phyloP scores from a whole-genome alignment of 1,284 basidiomycete genomes.

The Wallemia mellicola region DNA sequence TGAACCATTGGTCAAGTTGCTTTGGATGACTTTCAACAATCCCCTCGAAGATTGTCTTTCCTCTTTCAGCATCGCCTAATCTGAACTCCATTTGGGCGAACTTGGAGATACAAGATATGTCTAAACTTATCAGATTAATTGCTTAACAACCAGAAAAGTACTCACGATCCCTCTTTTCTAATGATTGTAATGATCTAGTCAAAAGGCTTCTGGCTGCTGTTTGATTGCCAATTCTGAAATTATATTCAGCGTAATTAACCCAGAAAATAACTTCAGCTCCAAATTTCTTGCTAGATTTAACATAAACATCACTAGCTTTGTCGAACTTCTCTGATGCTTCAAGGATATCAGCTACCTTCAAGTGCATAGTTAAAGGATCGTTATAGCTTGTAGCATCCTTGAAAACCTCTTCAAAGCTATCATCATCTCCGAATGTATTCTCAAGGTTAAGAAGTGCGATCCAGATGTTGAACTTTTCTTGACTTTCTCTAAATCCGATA shows the following conservation, averaged over 20 bases:
- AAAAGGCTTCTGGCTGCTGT: slow-evolving; percentile 47
- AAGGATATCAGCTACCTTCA: slow-evolving; percentile 56
- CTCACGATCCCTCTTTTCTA: slow-evolving; percentile 85
- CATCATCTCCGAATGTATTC: slow-evolving; percentile 66
- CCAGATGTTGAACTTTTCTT: slow-evolving; percentile 92
- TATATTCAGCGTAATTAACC: slow-evolving; percentile 52
- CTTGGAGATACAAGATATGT: slow-evolving; percentile 74
- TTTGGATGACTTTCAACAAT: slow-evolving; percentile 81
- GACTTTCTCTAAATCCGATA: slow-evolving; percentile 86
- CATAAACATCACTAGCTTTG: slow-evolving; percentile 34
- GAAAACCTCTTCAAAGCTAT: slow-evolving; percentile 46
- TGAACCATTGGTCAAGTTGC: slow-evolving; percentile 77
- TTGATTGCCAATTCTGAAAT: slow-evolving; percentile 32
- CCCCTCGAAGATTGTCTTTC: slow-evolving; percentile 85
- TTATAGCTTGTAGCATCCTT: slow-evolving; percentile 70
- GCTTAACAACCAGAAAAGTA: slow-evolving; percentile 6
- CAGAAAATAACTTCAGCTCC: slow-evolving; percentile 69
- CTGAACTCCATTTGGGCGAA: slow-evolving; percentile 92
- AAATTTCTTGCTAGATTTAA: slow-evolving; percentile 69
- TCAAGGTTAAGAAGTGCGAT: slow-evolving; percentile 86
- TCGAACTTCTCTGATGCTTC: slow-evolving; percentile 37
- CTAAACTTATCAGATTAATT: slow-evolving; percentile 19
- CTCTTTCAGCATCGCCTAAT: slow-evolving; percentile 71
- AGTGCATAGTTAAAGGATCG: slow-evolving; percentile 66
- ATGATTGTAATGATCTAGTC: slow-evolving; percentile 61